These are phyloP conservation scores for Diospyros lotus DNA, from an alignment of 148 eudicot genomes.

Conservation along the genomic window DNA sequence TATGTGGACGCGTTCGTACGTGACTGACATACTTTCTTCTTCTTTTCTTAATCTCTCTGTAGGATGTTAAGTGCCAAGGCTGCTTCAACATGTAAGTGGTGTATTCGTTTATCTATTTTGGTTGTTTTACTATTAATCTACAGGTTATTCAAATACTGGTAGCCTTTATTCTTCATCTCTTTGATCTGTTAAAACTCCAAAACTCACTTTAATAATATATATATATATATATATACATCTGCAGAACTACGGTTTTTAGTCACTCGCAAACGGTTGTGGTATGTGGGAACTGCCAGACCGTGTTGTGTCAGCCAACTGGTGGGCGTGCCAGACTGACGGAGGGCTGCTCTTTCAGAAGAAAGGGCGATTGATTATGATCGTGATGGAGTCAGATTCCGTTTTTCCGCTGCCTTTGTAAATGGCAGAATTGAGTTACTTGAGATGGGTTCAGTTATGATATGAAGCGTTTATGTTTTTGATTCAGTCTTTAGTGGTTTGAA, in stretches of 20 bases:
- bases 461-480: not conserved
- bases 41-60: not conserved
- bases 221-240: not conserved
- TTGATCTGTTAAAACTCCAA: no score
- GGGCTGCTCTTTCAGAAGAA: slow-evolving; percentile 26
- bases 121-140: not conserved
- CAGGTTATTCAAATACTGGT: no score
- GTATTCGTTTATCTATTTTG: not conserved
- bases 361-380: slow-evolving; percentile 14
- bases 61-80: slow-evolving; percentile 29
- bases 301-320: slow-evolving; percentile 24
- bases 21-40: not conserved
- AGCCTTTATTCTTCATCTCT: no score
- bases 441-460: not conserved
- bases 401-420: not conserved
- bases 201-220: not conserved
- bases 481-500: not conserved
- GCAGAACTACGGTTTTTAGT: slow-evolving; percentile 27
- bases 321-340: slow-evolving; percentile 26
- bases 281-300: slow-evolving; percentile 26
- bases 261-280: slow-evolving; percentile 29
- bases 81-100: slow-evolving; percentile 30
- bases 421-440: not conserved
- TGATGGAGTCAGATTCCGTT: not conserved
- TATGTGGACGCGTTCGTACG: not conserved